Evolutionary conservation across 129 eudicot species (phyloP).

Genomic region (Flaveria brownii): DNA sequence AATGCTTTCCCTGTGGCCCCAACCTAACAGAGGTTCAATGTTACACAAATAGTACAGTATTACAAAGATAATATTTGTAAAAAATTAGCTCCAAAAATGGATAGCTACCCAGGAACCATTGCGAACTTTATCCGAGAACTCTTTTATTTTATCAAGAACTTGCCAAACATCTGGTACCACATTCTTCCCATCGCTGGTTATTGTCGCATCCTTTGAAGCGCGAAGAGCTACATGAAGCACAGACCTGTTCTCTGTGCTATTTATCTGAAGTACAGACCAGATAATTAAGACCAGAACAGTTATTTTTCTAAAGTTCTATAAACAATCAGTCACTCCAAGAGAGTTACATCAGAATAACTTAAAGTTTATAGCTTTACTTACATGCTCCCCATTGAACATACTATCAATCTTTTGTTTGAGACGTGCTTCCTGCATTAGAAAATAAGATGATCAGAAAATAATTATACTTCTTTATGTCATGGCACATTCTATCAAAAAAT

Average conservation of each 20-base stretch:
- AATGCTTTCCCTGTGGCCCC: constrained; percentile 92
- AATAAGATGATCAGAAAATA: constrained; percentile 20
- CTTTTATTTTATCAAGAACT: constrained; percentile 85
- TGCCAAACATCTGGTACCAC: constrained; percentile 99
- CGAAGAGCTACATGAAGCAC: constrained; percentile 99
- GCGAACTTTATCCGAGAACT: constrained; percentile 90
- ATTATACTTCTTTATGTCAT: background rate
- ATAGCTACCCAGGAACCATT: constrained; percentile 88
- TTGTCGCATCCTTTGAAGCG: constrained; percentile 79
- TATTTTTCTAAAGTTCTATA: background rate
- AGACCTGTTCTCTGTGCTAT: constrained; percentile 86
- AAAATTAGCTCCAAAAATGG: background rate
- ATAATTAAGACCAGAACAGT: constrained; percentile 6
- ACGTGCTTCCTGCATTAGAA: constrained; percentile 63
- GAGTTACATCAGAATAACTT: background rate
- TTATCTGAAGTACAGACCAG: constrained; percentile 58
- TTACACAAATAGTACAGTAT: constrained; percentile 9
- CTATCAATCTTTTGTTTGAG: constrained; percentile 72
- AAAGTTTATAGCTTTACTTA: constrained; percentile 40
- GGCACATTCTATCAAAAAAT: background rate
- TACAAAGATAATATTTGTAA: background rate
- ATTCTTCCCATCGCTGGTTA: constrained; percentile 88
- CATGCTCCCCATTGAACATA: constrained; percentile 92
- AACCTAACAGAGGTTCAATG: constrained; percentile 43
- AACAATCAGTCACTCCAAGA: background rate